A percentile compares a stretch with the other conserved stretches of the same genome.
Conservation (phyloP, 176 grass and related monocot genomes). For the Olyra latifolia region DNA sequence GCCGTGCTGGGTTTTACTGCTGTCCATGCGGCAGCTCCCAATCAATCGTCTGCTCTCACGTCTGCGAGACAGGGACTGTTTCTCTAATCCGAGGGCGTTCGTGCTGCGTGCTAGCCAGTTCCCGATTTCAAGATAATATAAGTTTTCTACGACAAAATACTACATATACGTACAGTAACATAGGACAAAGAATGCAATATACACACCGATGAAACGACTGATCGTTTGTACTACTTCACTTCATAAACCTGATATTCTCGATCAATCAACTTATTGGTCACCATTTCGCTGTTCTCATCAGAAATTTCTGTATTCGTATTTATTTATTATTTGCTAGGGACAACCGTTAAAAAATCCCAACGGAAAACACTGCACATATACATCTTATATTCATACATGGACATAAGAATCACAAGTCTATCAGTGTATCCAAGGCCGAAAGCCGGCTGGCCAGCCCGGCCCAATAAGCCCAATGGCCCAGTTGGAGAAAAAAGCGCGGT, state of each 20-base stretch:
- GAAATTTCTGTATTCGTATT: not conserved
- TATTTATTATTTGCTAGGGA: not conserved
- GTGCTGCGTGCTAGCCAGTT: not conserved
- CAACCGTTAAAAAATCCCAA: not conserved
- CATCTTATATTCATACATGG: too few species aligned
- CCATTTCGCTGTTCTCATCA: not conserved
- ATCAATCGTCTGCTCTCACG: not conserved
- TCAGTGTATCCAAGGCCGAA: not conserved
- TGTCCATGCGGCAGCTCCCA: not conserved
- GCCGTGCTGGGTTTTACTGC: not conserved
- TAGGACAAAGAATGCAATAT: not conserved
- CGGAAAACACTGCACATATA: too few species aligned
- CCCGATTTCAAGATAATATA: not conserved
- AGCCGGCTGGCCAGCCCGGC: not conserved
- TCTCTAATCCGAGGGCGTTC: not conserved
- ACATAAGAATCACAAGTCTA: too few species aligned
- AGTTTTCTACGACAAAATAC: not conserved
- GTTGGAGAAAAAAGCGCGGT: not conserved
- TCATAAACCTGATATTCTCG: not conserved
- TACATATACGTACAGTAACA: not conserved
- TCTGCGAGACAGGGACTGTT: not conserved
- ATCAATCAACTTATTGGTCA: not conserved
- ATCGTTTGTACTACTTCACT: not conserved
- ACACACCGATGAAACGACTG: not conserved
- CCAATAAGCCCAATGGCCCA: not conserved